Conservation (phyloP, 176 grass and related monocot species). For the Hyparrhenia diplandra region DNA sequence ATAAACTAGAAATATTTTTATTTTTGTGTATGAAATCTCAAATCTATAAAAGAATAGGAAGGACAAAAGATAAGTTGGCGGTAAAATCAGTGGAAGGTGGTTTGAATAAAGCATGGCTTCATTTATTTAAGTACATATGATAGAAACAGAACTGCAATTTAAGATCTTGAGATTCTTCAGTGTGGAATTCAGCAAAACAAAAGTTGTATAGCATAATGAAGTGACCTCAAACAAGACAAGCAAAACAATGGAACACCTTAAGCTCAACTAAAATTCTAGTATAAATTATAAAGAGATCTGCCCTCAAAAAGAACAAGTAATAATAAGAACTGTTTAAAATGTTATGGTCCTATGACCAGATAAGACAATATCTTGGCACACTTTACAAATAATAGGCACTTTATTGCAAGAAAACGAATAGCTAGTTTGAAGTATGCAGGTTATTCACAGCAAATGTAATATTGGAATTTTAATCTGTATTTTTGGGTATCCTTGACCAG, state of each 20-base stretch:
- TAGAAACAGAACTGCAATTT: not conserved
- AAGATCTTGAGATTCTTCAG: not conserved
- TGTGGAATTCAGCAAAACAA: not conserved
- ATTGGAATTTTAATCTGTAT: not conserved
- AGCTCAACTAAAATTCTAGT: not conserved
- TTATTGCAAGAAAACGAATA: not conserved
- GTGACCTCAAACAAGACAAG: not conserved
- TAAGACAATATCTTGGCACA: not conserved
- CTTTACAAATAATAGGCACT: not conserved
- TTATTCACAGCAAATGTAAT: not conserved
- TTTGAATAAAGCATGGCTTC: not conserved
- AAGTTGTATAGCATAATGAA: not conserved
- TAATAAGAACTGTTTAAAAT: not conserved
- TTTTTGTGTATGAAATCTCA: not conserved
- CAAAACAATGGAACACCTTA: not conserved
- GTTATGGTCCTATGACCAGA: not conserved
- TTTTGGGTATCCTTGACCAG: not conserved
- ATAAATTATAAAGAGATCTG: not conserved
- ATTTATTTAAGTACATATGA: not conserved
- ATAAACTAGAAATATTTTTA: not conserved
- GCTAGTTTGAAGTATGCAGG: not conserved
- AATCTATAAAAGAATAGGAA: not conserved
- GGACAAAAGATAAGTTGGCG: not conserved
- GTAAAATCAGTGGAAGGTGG: not conserved
- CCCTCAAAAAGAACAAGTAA: conserved; percentile 23